These are phyloP conservation scores for Centaurea solstitialis DNA, from an alignment of 129 eudicot species.

Conservation along the genomic window DNA sequence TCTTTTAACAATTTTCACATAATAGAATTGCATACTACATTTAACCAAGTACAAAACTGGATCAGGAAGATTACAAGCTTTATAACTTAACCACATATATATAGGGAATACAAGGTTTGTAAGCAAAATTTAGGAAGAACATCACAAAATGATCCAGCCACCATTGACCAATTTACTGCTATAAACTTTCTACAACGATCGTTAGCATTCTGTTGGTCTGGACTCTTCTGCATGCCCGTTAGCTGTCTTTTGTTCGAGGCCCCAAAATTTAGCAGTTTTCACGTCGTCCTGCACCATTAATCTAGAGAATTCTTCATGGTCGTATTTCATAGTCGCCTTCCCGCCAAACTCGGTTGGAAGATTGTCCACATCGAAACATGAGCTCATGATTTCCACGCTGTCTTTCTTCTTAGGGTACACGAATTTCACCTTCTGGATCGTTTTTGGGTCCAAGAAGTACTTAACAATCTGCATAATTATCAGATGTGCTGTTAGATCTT, in stretches of 20 bases:
- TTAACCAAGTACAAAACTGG: neutral
- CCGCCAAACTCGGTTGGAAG: conserved; percentile 91
- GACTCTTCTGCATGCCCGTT: conserved; percentile 47
- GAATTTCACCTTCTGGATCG: conserved; percentile 75
- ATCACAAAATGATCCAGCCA: neutral
- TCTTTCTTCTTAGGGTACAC: conserved; percentile 83
- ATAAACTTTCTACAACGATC: neutral
- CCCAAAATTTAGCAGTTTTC: conserved; percentile 69
- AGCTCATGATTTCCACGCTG: conserved; percentile 72
- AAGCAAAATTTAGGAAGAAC: conserved; percentile 9
- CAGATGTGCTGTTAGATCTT: neutral
- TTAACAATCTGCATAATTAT: conserved; percentile 59
- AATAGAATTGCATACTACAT: neutral
- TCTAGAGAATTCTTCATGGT: conserved; percentile 75
- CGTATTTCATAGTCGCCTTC: conserved; percentile 61
- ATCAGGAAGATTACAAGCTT: neutral
- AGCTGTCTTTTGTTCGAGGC: conserved; percentile 45
- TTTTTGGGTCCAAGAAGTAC: conserved; percentile 79
- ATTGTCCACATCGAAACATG: conserved; percentile 74
- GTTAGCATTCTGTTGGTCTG: neutral
- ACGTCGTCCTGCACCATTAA: conserved; percentile 72
- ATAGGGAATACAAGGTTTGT: neutral
- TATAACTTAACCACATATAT: conserved; percentile 14
- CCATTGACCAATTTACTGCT: neutral
- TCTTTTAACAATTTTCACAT: neutral